Base-by-base conservation (phyloP, 306 rosid genomes). In the Cicer pinnatifidum region DNA sequence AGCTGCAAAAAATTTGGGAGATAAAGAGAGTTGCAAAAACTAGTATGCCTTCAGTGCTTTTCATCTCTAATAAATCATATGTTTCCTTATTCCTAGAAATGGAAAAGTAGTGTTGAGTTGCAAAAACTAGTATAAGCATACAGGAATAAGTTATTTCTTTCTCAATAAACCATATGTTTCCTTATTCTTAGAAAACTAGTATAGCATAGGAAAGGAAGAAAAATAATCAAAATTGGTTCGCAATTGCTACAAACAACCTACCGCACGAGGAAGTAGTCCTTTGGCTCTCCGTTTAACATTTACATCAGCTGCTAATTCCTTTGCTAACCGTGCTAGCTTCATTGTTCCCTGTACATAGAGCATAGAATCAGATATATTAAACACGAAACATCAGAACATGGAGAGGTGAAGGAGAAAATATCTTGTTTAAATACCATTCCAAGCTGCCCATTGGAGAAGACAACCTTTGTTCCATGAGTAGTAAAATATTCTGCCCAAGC, bases 251-350 rank as follows among this genome's bases (percentile, higher is more conserved):
- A 51, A 12, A 80, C 73, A 84, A 84, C 96, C 15, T 15, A 87
- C 98, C 78, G 95, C 44, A 6, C 96, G 97, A 80, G 97, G 90
- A 78, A 91, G 98, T 60, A 94, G 88, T 77, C 98, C 97, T 83
- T 94, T 94, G 82, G 96, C 85, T 79, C 91, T 88, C 47, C 98
- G 96, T 80, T 77, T 94, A 85, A 94, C 82, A 86, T 94, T 94
- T 71, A 91, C 97, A 82, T 77, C 94, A 57, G 83, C 95, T 60
- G 98, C 94, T 69, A 91, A 77, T 74, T 87, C 79, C 85, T 88
- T 91, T 19, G 96, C 96, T 70, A 94, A 83, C 78, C 96, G 85
- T 6, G 88, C 76, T 23, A 91, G 88, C 90, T 89, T 94, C 91
- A 94, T 84, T 39, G 97, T 56, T 1, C 98, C 98, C 96, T 94